These are phyloP conservation scores for Poterioochromonas sp. DNA, from an alignment of 352 stramenopile genomes.

Conservation along the genomic window DNA sequence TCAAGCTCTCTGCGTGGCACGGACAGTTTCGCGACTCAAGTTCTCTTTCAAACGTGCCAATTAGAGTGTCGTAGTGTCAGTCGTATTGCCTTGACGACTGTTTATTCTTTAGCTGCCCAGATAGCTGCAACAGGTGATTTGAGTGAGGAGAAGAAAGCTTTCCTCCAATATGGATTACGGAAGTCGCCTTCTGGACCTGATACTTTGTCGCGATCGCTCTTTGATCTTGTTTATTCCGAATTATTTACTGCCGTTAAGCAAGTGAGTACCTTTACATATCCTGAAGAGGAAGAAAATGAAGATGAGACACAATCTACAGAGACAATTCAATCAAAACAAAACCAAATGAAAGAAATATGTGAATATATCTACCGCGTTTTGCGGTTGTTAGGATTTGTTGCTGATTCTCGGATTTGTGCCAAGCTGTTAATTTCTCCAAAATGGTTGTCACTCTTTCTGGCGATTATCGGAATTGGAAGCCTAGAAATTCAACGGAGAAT, in stretches of 20 bases:
- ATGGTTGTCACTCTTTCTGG: conserved; percentile 4
- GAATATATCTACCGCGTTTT: conserved; percentile 78
- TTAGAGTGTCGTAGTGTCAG: not conserved
- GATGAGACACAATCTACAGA: not conserved
- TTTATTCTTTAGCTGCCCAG: not conserved
- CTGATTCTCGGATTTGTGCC: conserved; percentile 51
- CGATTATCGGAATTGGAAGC: not conserved
- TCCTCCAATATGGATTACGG: not conserved
- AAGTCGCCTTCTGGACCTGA: not conserved
- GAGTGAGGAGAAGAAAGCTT: not conserved
- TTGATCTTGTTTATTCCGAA: conserved; percentile 26
- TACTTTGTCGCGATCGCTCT: conserved; percentile 8
- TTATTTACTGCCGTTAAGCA: conserved; percentile 64
- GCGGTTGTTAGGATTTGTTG: conserved; percentile 67
- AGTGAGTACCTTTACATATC: not conserved
- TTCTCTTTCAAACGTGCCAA: not conserved
- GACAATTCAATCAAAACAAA: too few species aligned
- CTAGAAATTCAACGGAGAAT: not conserved
- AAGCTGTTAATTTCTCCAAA: not conserved
- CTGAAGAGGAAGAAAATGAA: not conserved
- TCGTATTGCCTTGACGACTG: not conserved
- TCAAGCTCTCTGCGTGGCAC: not conserved
- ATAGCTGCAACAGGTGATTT: not conserved
- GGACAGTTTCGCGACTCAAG: not conserved
- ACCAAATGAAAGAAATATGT: conserved; percentile 49